Evolutionary conservation across 2,329 filamentous ascomycete genomes (phyloP).

Genomic region (Ophiocordyceps polyrhachis-furcata): DNA sequence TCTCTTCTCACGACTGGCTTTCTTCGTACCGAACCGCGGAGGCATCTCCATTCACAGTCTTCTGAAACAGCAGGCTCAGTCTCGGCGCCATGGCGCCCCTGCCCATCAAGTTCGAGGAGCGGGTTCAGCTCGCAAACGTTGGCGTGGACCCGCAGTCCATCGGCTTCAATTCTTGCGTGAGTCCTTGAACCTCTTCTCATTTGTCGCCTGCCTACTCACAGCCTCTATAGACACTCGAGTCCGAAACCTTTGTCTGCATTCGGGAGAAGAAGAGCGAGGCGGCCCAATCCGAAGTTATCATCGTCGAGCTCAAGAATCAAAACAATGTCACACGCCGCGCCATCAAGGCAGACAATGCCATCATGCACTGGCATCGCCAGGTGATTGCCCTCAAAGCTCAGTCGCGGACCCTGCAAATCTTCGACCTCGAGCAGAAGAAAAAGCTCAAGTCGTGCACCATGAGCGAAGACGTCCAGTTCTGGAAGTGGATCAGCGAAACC

Average conservation of each 20-base stretch:
- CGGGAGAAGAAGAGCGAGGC: slow-evolving; percentile 80
- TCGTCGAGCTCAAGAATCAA: slow-evolving; percentile 91
- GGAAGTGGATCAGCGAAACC: slow-evolving; percentile 95
- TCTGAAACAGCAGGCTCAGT: slow-evolving; percentile 8
- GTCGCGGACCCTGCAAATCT: slow-evolving; percentile 88
- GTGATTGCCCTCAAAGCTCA: slow-evolving; percentile 95
- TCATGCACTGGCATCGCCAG: slow-evolving; percentile 96
- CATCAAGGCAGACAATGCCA: slow-evolving; percentile 98
- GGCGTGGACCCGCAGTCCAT: slow-evolving; percentile 34
- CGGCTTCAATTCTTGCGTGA: slow-evolving; percentile 65
- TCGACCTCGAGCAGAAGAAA: slow-evolving; percentile 79
- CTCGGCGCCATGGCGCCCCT: slow-evolving; percentile 43
- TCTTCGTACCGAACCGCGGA: not conserved
- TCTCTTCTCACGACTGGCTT: not conserved
- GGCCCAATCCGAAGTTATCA: slow-evolving; percentile 82
- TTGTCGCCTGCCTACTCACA: not conserved
- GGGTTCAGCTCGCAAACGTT: slow-evolving; percentile 45
- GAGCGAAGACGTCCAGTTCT: slow-evolving; percentile 95
- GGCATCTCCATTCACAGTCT: not conserved
- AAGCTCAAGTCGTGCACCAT: slow-evolving; percentile 95
- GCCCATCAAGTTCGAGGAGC: slow-evolving; percentile 86
- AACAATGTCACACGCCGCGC: slow-evolving; percentile 89
- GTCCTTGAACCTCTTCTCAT: slow-evolving; percentile 10
- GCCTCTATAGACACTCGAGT: slow-evolving; percentile 68
- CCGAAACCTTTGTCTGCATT: slow-evolving; percentile 89